Evolutionary conservation across 768 basidiomycete species (phyloP).

Genomic region (Lepiota venenata): DNA sequence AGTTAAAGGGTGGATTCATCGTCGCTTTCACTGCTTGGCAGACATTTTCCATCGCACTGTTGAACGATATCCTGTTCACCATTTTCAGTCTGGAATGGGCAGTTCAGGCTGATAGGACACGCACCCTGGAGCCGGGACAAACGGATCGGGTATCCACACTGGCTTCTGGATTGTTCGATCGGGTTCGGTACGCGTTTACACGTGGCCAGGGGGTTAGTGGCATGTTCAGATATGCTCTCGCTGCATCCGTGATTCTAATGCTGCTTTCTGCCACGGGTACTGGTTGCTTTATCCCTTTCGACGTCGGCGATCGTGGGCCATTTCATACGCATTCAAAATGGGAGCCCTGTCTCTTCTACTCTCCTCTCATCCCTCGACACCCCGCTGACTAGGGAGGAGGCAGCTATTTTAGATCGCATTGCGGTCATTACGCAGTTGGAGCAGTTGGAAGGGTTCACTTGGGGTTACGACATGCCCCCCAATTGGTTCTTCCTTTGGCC

Average conservation of each 20-base stretch:
- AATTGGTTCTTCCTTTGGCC: slow-evolving; percentile 1
- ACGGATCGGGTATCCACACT: slow-evolving; percentile 1
- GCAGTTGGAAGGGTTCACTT: slow-evolving; percentile 2
- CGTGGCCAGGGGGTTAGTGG: slow-evolving; percentile 1
- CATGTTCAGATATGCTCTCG: slow-evolving; percentile 4
- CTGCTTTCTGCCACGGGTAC: slow-evolving; percentile 3
- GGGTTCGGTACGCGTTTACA: not conserved
- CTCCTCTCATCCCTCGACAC: not conserved
- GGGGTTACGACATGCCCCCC: not conserved
- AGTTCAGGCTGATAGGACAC: slow-evolving; percentile 2
- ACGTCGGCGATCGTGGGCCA: not conserved
- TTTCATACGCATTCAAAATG: not conserved
- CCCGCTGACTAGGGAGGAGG: not conserved
- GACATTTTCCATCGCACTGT: not conserved
- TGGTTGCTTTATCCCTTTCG: slow-evolving; percentile 2
- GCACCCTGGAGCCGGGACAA: not conserved
- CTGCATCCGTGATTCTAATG: slow-evolving; percentile 2
- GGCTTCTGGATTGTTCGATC: slow-evolving; percentile 4
- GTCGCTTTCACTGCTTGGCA: slow-evolving; percentile 2
- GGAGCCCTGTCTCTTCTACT: not conserved
- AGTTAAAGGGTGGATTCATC: slow-evolving; percentile 1
- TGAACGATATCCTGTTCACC: slow-evolving; percentile 3
- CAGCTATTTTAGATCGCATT: not conserved
- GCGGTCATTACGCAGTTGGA: not conserved
- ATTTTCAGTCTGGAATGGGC: slow-evolving; percentile 7